Percentiles rank a stretch among this genome's conserved stretches.
These are phyloP conservation scores for Candida tunisiensis DNA, from an alignment of 1,139 yeast species.

Conservation along the genomic window DNA sequence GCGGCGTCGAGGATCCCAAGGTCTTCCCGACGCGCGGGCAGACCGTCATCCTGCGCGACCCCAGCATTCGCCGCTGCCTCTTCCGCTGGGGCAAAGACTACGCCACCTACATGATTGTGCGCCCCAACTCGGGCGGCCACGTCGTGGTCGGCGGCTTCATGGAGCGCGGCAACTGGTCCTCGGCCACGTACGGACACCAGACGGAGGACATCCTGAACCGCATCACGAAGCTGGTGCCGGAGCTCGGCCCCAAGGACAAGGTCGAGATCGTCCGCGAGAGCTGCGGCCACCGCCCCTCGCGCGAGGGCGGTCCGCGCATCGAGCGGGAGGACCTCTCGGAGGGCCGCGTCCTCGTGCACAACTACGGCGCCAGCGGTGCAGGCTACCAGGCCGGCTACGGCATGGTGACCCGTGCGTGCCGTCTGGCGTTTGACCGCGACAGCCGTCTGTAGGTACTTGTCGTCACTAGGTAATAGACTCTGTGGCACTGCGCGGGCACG, in stretches of 20 bases:
- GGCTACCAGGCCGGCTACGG: conserved; percentile 65
- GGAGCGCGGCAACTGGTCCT: conserved; percentile 41
- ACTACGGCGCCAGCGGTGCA: conserved; percentile 64
- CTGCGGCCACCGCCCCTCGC: conserved; percentile 54
- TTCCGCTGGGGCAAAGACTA: conserved; percentile 9
- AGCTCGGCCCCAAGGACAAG: conserved; percentile 25
- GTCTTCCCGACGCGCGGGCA: conserved; percentile 57
- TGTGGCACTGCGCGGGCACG: too few relatives aligned
- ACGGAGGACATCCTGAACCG: conserved; percentile 42
- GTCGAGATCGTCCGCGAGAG: conserved; percentile 39
- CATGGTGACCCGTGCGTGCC: too few relatives aligned
- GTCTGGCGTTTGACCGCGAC: too few relatives aligned
- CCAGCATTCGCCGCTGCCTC: conserved; percentile 13
- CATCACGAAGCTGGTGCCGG: conserved; percentile 37
- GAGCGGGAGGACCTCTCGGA: conserved; percentile 27
- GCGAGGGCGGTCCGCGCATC: conserved; percentile 52
- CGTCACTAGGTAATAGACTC: too few relatives aligned
- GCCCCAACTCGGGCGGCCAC: conserved; percentile 45
- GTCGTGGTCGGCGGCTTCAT: conserved; percentile 53
- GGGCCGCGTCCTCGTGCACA: conserved; percentile 33
- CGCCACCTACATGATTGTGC: conserved; percentile 48
- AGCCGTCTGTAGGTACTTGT: too few relatives aligned
- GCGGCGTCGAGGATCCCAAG: conserved; percentile 37
- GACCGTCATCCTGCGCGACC: conserved; percentile 42
- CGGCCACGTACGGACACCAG: conserved; percentile 35